Conservation (phyloP, 352 stramenopile genomes). For the Halophytophthora batemanensis region DNA sequence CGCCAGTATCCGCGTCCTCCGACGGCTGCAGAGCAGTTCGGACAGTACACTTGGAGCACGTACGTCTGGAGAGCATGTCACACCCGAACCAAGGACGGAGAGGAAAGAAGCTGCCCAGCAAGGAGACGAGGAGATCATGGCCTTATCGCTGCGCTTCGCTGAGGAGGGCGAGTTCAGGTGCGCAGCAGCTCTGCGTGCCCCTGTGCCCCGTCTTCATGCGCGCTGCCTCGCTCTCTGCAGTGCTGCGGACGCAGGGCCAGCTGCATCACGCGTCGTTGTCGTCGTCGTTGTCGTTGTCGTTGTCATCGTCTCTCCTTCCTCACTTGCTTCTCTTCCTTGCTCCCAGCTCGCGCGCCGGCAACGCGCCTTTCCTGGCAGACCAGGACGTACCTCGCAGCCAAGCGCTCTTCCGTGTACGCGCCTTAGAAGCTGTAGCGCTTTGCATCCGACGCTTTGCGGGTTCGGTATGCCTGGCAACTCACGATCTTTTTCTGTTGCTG, state of each 20-base stretch:
- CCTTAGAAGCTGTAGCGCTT: constrained; percentile 2
- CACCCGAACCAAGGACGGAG: too few relatives aligned
- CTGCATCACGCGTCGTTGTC: not conserved
- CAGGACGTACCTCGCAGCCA: constrained; percentile 16
- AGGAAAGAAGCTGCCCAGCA: too few relatives aligned
- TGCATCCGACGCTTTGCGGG: not conserved
- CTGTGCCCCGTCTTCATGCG: not conserved
- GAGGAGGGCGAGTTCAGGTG: constrained; percentile 58
- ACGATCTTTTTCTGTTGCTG: constrained; percentile 1
- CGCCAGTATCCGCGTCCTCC: too few relatives aligned
- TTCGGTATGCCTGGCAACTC: not conserved
- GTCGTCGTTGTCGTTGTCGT: too few relatives aligned
- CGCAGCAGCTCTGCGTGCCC: constrained; percentile 7
- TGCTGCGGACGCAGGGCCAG: too few relatives aligned
- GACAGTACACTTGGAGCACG: too few relatives aligned
- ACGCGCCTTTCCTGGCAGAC: constrained; percentile 24
- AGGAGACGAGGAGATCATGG: constrained; percentile 19
- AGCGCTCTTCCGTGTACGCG: constrained; percentile 62
- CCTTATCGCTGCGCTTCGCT: constrained; percentile 36
- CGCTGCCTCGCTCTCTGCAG: not conserved
- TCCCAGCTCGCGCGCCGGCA: constrained; percentile 45
- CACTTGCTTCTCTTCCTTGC: not conserved
- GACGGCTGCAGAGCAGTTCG: too few relatives aligned
- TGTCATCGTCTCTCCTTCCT: not conserved
- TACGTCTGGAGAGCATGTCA: too few relatives aligned